Conservation (phyloP, 495 filamentous ascomycete genomes). For the Neurospora tetrasperma region DNA sequence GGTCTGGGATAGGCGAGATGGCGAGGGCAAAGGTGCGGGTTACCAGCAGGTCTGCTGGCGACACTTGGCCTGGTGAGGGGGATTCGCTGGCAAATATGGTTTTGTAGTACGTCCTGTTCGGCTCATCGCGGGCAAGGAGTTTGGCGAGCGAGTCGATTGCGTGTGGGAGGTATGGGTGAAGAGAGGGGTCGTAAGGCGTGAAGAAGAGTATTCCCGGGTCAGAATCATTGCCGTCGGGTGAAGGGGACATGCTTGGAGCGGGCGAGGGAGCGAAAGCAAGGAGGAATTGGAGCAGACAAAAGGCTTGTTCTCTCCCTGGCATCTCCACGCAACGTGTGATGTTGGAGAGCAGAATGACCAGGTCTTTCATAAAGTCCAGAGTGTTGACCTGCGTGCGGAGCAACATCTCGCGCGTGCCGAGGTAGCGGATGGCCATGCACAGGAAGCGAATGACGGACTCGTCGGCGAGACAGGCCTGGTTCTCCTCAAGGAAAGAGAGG, state of each 20-base stretch:
- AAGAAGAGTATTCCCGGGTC: constrained; percentile 47
- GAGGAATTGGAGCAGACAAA: constrained; percentile 79
- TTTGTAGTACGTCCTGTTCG: constrained; percentile 74
- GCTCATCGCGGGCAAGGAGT: constrained; percentile 84
- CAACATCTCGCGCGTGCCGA: constrained; percentile 84
- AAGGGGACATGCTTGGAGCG: constrained; percentile 33
- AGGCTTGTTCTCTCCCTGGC: constrained; percentile 78
- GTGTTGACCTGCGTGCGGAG: constrained; percentile 71
- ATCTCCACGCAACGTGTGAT: constrained; percentile 69
- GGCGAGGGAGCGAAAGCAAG: constrained; percentile 79
- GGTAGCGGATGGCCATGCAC: constrained; percentile 67
- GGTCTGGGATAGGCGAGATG: constrained; percentile 71
- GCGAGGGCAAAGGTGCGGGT: constrained; percentile 84
- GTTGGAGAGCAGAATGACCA: constrained; percentile 81
- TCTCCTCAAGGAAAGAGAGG: constrained; percentile 68
- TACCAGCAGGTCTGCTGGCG: constrained; percentile 66
- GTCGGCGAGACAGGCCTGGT: constrained; percentile 61
- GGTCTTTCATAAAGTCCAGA: constrained; percentile 93
- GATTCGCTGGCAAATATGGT: constrained; percentile 68
- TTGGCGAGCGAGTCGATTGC: constrained; percentile 89
- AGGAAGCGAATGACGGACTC: constrained; percentile 69
- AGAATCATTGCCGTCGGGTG: constrained; percentile 28
- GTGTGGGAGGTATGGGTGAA: constrained; percentile 81
- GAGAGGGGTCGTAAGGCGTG: constrained; percentile 61
- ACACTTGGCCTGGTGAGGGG: constrained; percentile 21